Evolutionary conservation across 371 early-diverging fungal genomes (phyloP), one percentile per base, ranked within the genome.

Genomic region (Rhizopus delemar): DNA sequence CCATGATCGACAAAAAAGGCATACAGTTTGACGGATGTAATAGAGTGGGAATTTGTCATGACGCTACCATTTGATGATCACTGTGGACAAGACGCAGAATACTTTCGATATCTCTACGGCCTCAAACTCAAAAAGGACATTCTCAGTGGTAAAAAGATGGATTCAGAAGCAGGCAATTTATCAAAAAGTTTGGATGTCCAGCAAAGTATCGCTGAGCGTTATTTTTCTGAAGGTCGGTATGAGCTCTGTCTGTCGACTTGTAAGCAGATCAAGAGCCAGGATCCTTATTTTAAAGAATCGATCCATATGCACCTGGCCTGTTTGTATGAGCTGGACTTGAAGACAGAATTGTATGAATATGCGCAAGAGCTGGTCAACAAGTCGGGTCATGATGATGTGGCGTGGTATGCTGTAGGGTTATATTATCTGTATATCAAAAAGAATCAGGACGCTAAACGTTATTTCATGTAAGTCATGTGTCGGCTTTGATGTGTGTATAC

Each of bases 391-490:
- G 66, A 74, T 34, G 71, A 69, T 9, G 63, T 74, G 2, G 56
- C 74, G 6, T 92, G 91, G 91, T 88, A 84, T 64, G 88, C 87
- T 6, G 88, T 93, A 5, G 94, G 91, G 5, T 75, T 83, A 9
- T 92, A 91, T 61, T 86, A 94, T 63, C 73, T 86, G 7, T 66
- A 73, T 45, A 75, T 80, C 16, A 75, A 76, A n/a, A 76, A 86
- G 46, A 74, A 78, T 55, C 51, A 62, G 4, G 89, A 88, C 39
- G 88, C 90, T 0, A 66, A 88, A 50, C 68, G 73, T 16, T 87
- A 86, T 65, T 87, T 87, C 63, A 77, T 63, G 84, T 79, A 65
- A 48, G 62, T 50, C 1, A 22, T 7, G 39, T 56, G 38, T 50
- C 15, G 22, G 22, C 6, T 38, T 49, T 12, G 12, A 50, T 41